Conservation (phyloP, 805 yeast species). For the Saccharomycopsis vini region DNA sequence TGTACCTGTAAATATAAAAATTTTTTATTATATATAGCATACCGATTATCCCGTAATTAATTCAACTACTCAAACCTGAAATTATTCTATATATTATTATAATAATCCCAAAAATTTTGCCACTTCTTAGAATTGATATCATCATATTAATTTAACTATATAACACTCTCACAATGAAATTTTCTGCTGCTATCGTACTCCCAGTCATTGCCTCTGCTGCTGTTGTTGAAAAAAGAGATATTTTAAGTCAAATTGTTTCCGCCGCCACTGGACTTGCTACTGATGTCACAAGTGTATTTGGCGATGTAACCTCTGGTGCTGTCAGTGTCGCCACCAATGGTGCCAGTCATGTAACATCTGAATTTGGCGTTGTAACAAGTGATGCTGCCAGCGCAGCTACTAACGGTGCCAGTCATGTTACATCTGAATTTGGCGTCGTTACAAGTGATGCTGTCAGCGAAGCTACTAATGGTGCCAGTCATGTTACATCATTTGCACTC, state of each 20-base stretch:
- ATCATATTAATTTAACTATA: neutral
- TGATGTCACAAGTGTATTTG: slow-evolving; percentile 9
- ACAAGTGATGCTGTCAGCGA: slow-evolving; percentile 8
- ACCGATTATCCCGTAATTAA: neutral
- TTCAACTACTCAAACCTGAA: neutral
- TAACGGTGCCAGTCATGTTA: slow-evolving; percentile 5
- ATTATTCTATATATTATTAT: too few relatives aligned
- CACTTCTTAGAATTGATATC: too few relatives aligned
- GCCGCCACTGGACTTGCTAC: neutral
- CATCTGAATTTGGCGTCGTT: slow-evolving; percentile 6
- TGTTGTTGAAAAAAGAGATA: slow-evolving; percentile 8
- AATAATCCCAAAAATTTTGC: too few relatives aligned
- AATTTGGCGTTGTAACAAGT: neutral
- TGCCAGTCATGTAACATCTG: slow-evolving; percentile 9
- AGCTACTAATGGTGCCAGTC: slow-evolving; percentile 4
- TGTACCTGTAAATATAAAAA: too few relatives aligned
- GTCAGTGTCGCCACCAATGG: slow-evolving; percentile 5
- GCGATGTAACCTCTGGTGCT: slow-evolving; percentile 8
- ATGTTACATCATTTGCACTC: slow-evolving; percentile 8
- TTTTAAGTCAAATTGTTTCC: neutral
- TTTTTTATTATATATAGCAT: too few relatives aligned
- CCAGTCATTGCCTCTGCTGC: slow-evolving; percentile 6
- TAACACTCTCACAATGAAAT: slow-evolving; percentile 15
- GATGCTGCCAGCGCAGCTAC: slow-evolving; percentile 10
- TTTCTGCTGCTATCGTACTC: neutral